Conservation (phyloP, 805 yeast species). For the Kazachstania africana region DNA sequence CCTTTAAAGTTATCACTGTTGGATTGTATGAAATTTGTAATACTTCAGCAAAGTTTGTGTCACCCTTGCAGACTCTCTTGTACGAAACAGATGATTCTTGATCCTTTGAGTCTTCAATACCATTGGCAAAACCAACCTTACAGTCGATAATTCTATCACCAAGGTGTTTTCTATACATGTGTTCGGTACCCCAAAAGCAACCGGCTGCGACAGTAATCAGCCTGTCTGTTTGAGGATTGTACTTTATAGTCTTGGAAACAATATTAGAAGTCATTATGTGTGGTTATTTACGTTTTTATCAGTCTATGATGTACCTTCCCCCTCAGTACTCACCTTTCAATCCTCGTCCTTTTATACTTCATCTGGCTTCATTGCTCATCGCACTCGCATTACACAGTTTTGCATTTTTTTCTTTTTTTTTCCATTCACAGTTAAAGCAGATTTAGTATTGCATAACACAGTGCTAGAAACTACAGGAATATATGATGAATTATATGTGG, state of each 20-base stretch:
- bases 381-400: no score
- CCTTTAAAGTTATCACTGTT: slow-evolving; percentile 39
- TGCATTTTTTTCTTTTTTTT: no score
- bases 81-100: slow-evolving; percentile 33
- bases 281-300: no score
- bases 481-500: no score
- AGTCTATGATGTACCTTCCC: no score
- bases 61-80: slow-evolving; percentile 61
- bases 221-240: slow-evolving; percentile 36
- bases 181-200: slow-evolving; percentile 88
- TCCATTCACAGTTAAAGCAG: no score
- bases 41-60: slow-evolving; percentile 72
- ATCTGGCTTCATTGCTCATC: no score
- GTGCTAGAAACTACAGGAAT: no score
- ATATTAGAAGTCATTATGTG: slow-evolving; percentile 10
- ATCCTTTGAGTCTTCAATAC: slow-evolving; percentile 38
- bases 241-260: slow-evolving; percentile 31
- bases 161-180: slow-evolving; percentile 62
- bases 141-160: slow-evolving; percentile 52
- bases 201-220: slow-evolving; percentile 53
- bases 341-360: no score
- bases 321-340: no score
- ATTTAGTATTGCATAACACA: no score
- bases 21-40: slow-evolving; percentile 81
- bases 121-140: slow-evolving; percentile 88